Base-by-base conservation (phyloP, 2,329 filamentous ascomycete genomes). In the Fusarium duplospermum region DNA sequence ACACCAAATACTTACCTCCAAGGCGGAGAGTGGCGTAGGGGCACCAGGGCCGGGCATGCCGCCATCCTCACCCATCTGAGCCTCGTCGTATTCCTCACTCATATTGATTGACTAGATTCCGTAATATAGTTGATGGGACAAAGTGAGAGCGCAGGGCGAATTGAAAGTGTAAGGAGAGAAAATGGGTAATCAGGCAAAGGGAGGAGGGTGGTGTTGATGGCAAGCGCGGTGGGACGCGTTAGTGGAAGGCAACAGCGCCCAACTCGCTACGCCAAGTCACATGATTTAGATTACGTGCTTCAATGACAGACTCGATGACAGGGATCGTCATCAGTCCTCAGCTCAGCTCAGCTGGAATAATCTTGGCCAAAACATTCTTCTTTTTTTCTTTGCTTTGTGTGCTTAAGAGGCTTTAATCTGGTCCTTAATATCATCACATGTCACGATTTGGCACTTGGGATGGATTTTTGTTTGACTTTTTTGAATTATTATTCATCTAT, bases 11-110 rank as follows among this genome's bases (percentile, higher is more conserved):
- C 88, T 75, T 87, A 97, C 96, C 89, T 98, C 96, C 4, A 99
- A 88, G 56, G 93, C 93, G 57, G 89, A 87, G 31, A 99, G 88
- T 56, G 96, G 95, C 65, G 95, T 98, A 4, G 96, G 96, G n/a
- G 96, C 96, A 74, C 96, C 96, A 67, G 96, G 96, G 13, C 93
- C 95, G 65, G 93, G 91, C 80, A 91, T 89, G 71, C 91, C 89
- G 77, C 89, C 88, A 69, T 97, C 94, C 66, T 96, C 95, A 66
- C 80, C 86, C 75, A 79, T 82, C 77, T 91, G 90, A 66, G 89
- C 89, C 70, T 92, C 92, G 74, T 97, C 93, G 40, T 91, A 90
- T 72, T 92, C 83, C 42, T 86, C 83, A 16, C 84, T 84, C 87
- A 89, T 88, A 59, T 60, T 80, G 50, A 47, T 27, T 42, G 31